Evolutionary conservation across 805 yeast species (phyloP), one percentile per base, ranked within the genome.

Genomic region (Schwanniomyces pseudopolymorphus): DNA sequence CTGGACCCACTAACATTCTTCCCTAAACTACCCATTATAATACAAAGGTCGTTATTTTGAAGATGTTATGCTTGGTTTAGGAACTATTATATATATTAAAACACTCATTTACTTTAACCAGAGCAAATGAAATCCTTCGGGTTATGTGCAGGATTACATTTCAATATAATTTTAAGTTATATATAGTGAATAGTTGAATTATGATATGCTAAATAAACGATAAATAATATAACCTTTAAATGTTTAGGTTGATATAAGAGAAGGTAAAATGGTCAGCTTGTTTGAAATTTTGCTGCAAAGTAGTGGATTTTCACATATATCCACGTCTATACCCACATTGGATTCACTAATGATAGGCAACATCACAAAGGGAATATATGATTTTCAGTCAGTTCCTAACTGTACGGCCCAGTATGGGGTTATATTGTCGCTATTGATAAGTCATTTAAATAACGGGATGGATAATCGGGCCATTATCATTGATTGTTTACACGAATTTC

Each of bases 311-410:
- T 33, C 45, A 21, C 66, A 62, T 40, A 46, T 69, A 17, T 43
- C 64, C 1, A 64, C 72, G 0, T 59, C 60, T 16, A 44, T 69
- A 13, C 58, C 64, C 1, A 42, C 66, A 16, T 50, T 70, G 13
- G 74, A 71, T 44, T 50, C 48, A 38, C 48, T 54, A 33, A 52
- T 69, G 14, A 46, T 55, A 7, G 40, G 44, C 21, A 35, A 38
- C 25, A 41, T 40, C 35, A 36, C 47, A 28, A 56, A 50, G 37
- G 66, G 69, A 9, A 51, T 72, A 6, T 61, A 63, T 42, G 76
- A 71, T 46, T 53, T 70, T 48, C 75, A 70, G 51, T 48, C 67
- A 2, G 66, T 68, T n/a, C 74, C 77, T 3, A 60, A 61, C 3
- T 57, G 62, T 48, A 38, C 45, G 11, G 63, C 58, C 0, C 42